Percentiles rank a stretch among this genome's conserved stretches.
phyloP scores from a whole-genome alignment of 2,329 filamentous ascomycete species.

The Penicillium sp. region DNA sequence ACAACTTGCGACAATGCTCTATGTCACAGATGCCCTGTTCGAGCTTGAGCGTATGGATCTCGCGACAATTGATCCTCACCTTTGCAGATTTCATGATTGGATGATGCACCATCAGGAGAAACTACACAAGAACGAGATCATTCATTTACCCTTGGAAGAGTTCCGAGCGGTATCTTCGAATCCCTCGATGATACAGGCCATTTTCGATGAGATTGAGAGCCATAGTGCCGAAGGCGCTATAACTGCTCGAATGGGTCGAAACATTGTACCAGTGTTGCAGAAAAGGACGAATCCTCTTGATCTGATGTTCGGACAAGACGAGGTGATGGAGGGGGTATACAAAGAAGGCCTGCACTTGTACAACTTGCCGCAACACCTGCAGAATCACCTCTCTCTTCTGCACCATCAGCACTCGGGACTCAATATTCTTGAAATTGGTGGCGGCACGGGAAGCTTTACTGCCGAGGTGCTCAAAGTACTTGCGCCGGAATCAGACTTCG shows the following conservation, averaged over 20 bases:
- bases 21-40: constrained; percentile 26
- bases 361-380: constrained; percentile 18
- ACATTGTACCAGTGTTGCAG: constrained; percentile 26
- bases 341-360: constrained; percentile 23
- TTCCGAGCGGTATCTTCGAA: constrained; percentile 20
- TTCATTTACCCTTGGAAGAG: constrained; percentile 19
- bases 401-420: constrained; percentile 16
- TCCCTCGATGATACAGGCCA: constrained; percentile 15
- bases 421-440: constrained; percentile 25
- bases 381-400: constrained; percentile 18
- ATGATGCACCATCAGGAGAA: constrained; percentile 19
- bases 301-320: constrained; percentile 32
- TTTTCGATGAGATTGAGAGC: constrained; percentile 19
- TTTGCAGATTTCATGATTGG: constrained; percentile 28
- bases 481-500: constrained; percentile 6
- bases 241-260: constrained; percentile 27
- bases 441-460: constrained; percentile 29
- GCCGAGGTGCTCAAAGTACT: constrained; percentile 16
- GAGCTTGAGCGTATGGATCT: constrained; percentile 15
- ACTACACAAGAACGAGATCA: constrained; percentile 19
- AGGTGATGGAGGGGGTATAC: constrained; percentile 29
- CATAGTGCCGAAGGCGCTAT: constrained; percentile 29
- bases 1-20: constrained; percentile 28
- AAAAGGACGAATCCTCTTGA: constrained; percentile 29
- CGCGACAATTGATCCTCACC: constrained; percentile 20